Evolutionary conservation across 331 rosid species (phyloP).

Genomic region (Dryas integrifolia): DNA sequence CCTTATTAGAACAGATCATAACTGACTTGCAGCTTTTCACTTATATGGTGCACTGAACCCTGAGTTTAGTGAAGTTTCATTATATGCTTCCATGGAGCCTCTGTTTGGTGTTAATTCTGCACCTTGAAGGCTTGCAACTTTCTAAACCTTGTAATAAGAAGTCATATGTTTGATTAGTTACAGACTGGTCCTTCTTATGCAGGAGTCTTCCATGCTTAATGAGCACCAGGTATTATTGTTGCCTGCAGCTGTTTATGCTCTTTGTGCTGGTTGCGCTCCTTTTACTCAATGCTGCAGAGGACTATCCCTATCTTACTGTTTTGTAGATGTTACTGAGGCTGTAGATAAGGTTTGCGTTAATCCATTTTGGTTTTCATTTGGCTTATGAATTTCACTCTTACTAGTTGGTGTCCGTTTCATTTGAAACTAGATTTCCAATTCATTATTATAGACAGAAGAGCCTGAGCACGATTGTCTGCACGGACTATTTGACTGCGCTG

Average conservation of each 20-base stretch:
- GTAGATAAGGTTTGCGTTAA: conserved; percentile 47
- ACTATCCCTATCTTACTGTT: conserved; percentile 33
- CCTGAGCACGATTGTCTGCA: conserved; percentile 45
- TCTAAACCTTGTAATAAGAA: neutral
- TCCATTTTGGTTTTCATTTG: conserved; percentile 13
- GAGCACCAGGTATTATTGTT: conserved; percentile 56
- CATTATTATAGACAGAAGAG: conserved; percentile 52
- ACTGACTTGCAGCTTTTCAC: neutral
- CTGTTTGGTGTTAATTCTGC: neutral
- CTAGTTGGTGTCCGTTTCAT: conserved; percentile 16
- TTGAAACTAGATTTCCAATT: conserved; percentile 27
- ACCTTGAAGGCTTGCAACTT: neutral
- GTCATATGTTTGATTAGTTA: neutral
- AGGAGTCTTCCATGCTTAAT: conserved; percentile 55
- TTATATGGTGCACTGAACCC: neutral
- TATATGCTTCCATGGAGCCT: neutral
- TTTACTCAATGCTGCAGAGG: conserved; percentile 44
- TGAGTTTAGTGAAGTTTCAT: neutral
- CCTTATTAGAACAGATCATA: neutral
- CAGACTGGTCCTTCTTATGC: conserved; percentile 22
- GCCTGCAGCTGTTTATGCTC: conserved; percentile 79
- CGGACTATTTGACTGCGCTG: conserved; percentile 67
- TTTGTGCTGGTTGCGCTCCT: conserved; percentile 68
- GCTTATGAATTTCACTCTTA: conserved; percentile 15
- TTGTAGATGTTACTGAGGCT: conserved; percentile 41